phyloP scores from a whole-genome alignment of 192 early-diverging fungal species.

The Coemansia erecta region DNA sequence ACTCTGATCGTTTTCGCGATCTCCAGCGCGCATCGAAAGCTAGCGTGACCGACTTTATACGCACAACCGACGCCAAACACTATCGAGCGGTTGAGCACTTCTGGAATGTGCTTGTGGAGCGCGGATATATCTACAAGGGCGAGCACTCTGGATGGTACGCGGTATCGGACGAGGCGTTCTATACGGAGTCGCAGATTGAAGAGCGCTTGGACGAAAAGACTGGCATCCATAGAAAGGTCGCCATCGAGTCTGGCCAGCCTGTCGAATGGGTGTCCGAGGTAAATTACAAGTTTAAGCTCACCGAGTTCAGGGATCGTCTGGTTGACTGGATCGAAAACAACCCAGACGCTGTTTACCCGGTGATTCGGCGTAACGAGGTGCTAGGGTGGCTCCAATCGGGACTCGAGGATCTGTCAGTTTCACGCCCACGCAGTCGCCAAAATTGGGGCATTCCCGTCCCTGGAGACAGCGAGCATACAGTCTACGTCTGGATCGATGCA shows the following conservation, averaged over 20 bases:
- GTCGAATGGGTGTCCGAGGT: slow-evolving; percentile 91
- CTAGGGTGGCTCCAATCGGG: slow-evolving; percentile 57
- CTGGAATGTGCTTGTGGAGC: slow-evolving; percentile 68
- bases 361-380: slow-evolving; percentile 63
- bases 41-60: slow-evolving; percentile 74
- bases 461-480: slow-evolving; percentile 78
- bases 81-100: slow-evolving; percentile 63
- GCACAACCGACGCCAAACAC: slow-evolving; percentile 84
- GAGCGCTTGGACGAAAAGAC: slow-evolving; percentile 49
- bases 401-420: slow-evolving; percentile 80
- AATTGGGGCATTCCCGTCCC: slow-evolving; percentile 94
- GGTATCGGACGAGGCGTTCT: slow-evolving; percentile 94
- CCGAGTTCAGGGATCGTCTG: slow-evolving; percentile 60
- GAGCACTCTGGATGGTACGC: slow-evolving; percentile 92
- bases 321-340: slow-evolving; percentile 67
- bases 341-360: slow-evolving; percentile 68
- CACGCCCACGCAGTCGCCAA: slow-evolving; percentile 71
- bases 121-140: slow-evolving; percentile 88
- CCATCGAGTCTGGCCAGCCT: slow-evolving; percentile 78
- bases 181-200: slow-evolving; percentile 70
- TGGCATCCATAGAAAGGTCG: slow-evolving; percentile 19
- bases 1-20: slow-evolving; percentile 54
- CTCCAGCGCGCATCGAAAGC: slow-evolving; percentile 75
- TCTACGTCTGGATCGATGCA: slow-evolving; percentile 98
- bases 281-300: slow-evolving; percentile 91